Evolutionary conservation across 345 rosid genomes (phyloP), one percentile per base, ranked within the genome.

Genomic region (Eucalyptus cloeziana): DNA sequence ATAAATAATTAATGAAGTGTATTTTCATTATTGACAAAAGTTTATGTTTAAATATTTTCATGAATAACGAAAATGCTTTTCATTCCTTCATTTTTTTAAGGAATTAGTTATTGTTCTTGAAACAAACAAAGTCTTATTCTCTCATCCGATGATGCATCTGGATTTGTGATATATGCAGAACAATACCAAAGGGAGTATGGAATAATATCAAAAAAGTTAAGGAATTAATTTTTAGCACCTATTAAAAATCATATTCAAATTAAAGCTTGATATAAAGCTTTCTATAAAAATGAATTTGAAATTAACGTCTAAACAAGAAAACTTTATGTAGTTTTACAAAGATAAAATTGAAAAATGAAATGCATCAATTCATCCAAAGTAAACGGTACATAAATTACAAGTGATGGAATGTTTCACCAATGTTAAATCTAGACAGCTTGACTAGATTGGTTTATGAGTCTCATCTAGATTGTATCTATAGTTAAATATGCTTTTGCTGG

Each of bases 121-220:
- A 64, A 7, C 21, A n/a, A 0, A n/a, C 0, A 5, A 8, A 64
- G 11, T 37, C 40, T 69, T 69, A 69, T 69, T 69, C 1, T 16
- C 13, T 8, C 43, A 4, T 31, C 0, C 0, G 2, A 21, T 69
- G 79, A 31, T 8, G 43, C 7, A 69, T 69, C 7, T 31, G 1
- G 43, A 69, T 69, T 31, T n/a, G 7, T 69, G 79, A 69, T 16
- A 3, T 16, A 31, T 69, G 79, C 22, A 69, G 19, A 31, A 22
- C 22, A 31, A 69, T 31, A 16, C 79, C 13, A 31, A 69, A 31
- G 79, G 12, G 24, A 69, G 24, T 4, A 31, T 69, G 40, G 79
- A 67, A n/a, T 6, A n/a, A 69, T 17, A 15, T 31, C 19, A 2
- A 69, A 69, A 69, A 69, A 8, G 12, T 16, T 16, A 16, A 4